A percentile compares a stretch with the other conserved stretches of the same genome.
phyloP scores from a whole-genome alignment of 164 flowering plant species.

The Sextonia rubra region DNA sequence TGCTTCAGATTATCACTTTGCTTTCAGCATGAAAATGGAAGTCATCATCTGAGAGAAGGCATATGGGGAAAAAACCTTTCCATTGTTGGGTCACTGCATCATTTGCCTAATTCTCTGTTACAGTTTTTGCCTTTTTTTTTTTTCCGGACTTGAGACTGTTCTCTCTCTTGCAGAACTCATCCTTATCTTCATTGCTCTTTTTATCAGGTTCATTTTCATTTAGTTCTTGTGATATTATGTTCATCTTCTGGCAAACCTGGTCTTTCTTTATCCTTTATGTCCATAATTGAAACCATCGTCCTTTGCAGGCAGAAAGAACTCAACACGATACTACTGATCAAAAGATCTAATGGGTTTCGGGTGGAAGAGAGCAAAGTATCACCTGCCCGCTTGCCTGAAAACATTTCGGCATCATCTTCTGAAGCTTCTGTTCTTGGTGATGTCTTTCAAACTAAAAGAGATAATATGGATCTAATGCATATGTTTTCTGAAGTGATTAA shows the following conservation, averaged over 20 bases:
- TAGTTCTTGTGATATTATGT: not conserved
- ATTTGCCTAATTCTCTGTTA: not conserved
- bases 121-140: not conserved
- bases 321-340: conserved; percentile 38
- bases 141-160: not conserved
- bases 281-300: not conserved
- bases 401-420: not conserved
- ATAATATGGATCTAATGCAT: conserved; percentile 10
- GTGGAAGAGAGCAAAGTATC: conserved; percentile 17
- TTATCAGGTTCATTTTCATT: too few species aligned
- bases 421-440: not conserved
- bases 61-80: not conserved
- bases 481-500: conserved; percentile 36
- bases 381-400: not conserved
- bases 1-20: not conserved
- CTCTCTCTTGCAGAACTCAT: not conserved
- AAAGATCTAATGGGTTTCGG: conserved; percentile 21
- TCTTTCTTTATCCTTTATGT: not conserved
- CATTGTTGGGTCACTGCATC: not conserved
- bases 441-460: not conserved
- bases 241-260: not conserved
- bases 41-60: not conserved
- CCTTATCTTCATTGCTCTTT: not conserved
- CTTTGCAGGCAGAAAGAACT: conserved; percentile 62
- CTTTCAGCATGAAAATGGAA: not conserved